Conservation (phyloP, 352 stramenopile species). For the Pythium aphanidermatum region DNA sequence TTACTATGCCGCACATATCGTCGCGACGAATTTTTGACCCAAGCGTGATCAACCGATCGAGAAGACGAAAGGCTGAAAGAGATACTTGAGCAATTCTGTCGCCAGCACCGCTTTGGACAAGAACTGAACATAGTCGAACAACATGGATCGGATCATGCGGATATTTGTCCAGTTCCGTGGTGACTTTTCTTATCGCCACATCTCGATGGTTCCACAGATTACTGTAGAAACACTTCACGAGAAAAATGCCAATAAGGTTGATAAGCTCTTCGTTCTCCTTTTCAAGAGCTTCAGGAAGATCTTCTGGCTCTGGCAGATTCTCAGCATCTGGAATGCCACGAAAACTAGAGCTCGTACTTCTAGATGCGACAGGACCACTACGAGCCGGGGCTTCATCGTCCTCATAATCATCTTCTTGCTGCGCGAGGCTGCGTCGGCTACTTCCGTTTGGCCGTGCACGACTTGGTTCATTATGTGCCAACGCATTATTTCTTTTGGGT, state of each 20-base stretch:
- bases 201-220: slow-evolving; percentile 86
- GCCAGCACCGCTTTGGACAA: slow-evolving; percentile 65
- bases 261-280: slow-evolving; percentile 82
- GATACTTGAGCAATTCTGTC: slow-evolving; percentile 74
- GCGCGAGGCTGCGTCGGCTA: slow-evolving; percentile 1
- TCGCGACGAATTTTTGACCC: slow-evolving; percentile 38
- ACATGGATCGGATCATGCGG: slow-evolving; percentile 38
- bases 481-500: slow-evolving; percentile 6
- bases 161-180: slow-evolving; percentile 61
- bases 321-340: slow-evolving; percentile 61
- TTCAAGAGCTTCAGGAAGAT: slow-evolving; percentile 50
- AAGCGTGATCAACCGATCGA: slow-evolving; percentile 55
- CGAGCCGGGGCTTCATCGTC: slow-evolving; percentile 21
- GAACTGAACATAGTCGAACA: slow-evolving; percentile 51
- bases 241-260: slow-evolving; percentile 60
- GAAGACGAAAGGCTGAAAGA: slow-evolving; percentile 60
- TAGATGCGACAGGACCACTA: not conserved
- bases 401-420: slow-evolving; percentile 8
- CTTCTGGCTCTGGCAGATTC: slow-evolving; percentile 62
- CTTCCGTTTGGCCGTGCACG: slow-evolving; percentile 11
- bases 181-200: slow-evolving; percentile 79
- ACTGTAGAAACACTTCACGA: slow-evolving; percentile 81
- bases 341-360: slow-evolving; percentile 44
- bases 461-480: slow-evolving; percentile 11
- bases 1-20: slow-evolving; percentile 66